phyloP scores from a whole-genome alignment of 2,329 filamentous ascomycete genomes.

The Beauveria caledonica region DNA sequence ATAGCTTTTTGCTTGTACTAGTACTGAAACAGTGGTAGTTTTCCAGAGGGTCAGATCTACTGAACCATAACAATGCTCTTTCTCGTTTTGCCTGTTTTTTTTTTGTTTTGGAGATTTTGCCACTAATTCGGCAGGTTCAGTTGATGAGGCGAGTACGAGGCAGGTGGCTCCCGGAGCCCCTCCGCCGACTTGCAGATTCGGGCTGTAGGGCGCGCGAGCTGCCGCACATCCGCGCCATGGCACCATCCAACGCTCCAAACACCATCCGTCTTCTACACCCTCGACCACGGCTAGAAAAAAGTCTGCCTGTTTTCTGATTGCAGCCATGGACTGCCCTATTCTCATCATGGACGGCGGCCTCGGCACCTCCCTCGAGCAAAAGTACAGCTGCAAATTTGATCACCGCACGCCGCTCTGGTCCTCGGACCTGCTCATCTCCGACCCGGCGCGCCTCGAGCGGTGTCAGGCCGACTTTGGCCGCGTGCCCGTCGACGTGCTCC shows the following conservation, averaged over 20 bases:
- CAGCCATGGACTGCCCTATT: slow-evolving; percentile 20
- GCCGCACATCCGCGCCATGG: not conserved
- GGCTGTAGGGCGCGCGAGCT: not conserved
- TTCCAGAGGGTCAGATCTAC: no score
- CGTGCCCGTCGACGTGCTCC: slow-evolving; percentile 53
- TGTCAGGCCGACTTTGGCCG: slow-evolving; percentile 49
- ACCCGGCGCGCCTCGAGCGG: slow-evolving; percentile 39
- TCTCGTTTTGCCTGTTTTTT: no score
- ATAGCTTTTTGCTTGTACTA: not conserved
- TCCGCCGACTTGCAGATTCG: not conserved
- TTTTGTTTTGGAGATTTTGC: no score
- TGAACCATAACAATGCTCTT: no score
- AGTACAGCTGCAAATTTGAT: slow-evolving; percentile 44
- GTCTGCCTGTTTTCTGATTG: not conserved
- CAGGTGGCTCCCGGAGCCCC: not conserved
- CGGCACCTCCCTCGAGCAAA: slow-evolving; percentile 56
- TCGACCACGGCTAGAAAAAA: not conserved
- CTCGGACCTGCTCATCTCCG: slow-evolving; percentile 52
- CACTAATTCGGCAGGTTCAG: no score
- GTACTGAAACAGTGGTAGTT: not conserved
- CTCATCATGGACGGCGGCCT: slow-evolving; percentile 58
- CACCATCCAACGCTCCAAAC: no score
- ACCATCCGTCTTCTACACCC: not conserved
- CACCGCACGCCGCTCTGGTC: slow-evolving; percentile 56
- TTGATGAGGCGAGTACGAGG: not conserved